Evolutionary conservation across 1,139 yeast species (phyloP), one percentile per base, ranked within the genome.

Genomic region (Suhomyces anneliseae): DNA sequence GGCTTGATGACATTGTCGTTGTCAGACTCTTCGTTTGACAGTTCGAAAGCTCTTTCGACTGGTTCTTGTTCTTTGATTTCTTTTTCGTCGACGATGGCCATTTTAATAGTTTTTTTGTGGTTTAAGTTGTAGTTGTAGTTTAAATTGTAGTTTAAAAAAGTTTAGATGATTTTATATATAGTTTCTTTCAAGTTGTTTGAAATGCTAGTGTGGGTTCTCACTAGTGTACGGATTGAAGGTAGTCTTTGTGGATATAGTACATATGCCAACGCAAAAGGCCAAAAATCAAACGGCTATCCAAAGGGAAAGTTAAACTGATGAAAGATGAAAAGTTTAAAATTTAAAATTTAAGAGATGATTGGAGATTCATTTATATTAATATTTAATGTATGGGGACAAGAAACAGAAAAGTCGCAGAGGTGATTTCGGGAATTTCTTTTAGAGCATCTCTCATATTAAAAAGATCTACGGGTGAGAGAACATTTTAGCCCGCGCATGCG

Each of bases 151-250:
- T 27, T 31, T 27, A 11, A 14, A 14, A 14, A 12, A 15, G 41
- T 34, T 12, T 34, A 26, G 31, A 29, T 38, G 38, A 42, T 42
- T 27, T 36, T 32, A 8, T 15, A 8, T 15, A 26, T 8, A 34
- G 19, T 29, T 24, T 8, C 32, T 31, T 36, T 15, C 19, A 31
- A 7, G 29, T 7, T 36, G 14, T n/a, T n/a, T 34, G 29, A 40
- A 14, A 34, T 32, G 31, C 29, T 38, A 44, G 38, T 29, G 36
- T 14, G 29, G 45, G 38, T 34, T 27, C 31, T 11, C 39, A 44
- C 48, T 54, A 54, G 47, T 52, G 57, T 26, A 54, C 54, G 27
- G 54, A 42, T 47, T 51, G 54, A 36, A 54, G 54, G 43, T 54
- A 54, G 14, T 39, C 34, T 36, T 53, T 53, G 42, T 51, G 50